Conservation (phyloP, 2,329 filamentous ascomycete species). For the Trichoderma pleuroti region DNA sequence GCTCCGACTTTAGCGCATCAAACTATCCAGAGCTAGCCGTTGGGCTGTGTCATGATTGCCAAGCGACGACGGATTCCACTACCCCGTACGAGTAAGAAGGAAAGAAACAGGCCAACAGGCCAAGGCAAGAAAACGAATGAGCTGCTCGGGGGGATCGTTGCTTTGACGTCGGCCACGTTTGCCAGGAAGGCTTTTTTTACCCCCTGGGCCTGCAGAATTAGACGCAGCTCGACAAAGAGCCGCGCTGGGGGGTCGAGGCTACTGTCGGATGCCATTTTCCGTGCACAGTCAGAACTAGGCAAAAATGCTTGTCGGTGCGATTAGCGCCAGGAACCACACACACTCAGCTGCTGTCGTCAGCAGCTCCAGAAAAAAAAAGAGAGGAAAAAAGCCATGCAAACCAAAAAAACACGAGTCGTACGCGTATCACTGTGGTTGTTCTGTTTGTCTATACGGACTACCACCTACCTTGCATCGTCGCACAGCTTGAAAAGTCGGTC, state of each 20-base stretch:
- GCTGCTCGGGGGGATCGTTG: neutral
- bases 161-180: neutral
- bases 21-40: neutral
- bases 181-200: neutral
- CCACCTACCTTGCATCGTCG: neutral
- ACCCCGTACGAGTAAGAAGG: neutral
- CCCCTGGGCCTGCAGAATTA: neutral
- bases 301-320: neutral
- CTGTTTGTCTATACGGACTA: neutral
- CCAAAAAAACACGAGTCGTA: neutral
- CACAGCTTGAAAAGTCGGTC: neutral
- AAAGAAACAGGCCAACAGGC: neutral
- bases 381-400: neutral
- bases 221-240: neutral
- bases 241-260: neutral
- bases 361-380: slow-evolving; percentile 10
- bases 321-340: slow-evolving; percentile 12
- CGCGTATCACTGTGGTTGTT: neutral
- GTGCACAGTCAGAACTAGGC: slow-evolving; percentile 16
- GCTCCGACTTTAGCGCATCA: neutral
- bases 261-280: neutral
- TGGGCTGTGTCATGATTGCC: neutral
- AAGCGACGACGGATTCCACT: neutral
- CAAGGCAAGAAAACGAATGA: neutral
- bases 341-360: slow-evolving; percentile 12